Conservation (phyloP, 257 asterid species). For the Salvia miltiorrhiza region DNA sequence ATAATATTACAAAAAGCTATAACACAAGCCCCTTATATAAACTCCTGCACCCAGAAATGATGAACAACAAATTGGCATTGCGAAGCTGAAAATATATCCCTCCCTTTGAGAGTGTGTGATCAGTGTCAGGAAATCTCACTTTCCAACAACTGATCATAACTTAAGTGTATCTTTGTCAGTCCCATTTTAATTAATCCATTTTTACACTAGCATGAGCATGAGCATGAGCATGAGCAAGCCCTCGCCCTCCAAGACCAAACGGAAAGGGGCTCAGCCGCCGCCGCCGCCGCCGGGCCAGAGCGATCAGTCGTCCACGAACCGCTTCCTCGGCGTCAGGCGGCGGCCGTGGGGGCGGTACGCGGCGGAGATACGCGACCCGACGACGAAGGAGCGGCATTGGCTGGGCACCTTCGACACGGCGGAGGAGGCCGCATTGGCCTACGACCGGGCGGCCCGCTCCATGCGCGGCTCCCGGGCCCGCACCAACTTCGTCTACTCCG, state of each 20-base stretch:
- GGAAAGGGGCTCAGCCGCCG: constrained; percentile 25
- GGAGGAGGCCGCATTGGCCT: constrained; percentile 86
- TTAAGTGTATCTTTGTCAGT: constrained; percentile 26
- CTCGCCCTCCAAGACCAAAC: constrained; percentile 52
- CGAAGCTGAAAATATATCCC: not conserved
- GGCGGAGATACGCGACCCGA: constrained; percentile 81
- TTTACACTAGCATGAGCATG: too few species aligned
- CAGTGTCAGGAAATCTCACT: constrained; percentile 40
- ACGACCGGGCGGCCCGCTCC: constrained; percentile 83
- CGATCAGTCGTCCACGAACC: constrained; percentile 24
- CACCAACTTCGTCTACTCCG: constrained; percentile 86
- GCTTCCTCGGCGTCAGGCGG: constrained; percentile 74
- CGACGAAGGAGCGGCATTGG: constrained; percentile 87
- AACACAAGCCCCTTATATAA: constrained; percentile 34
- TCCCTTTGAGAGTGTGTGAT: constrained; percentile 16
- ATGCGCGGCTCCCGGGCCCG: constrained; percentile 71
- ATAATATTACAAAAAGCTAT: too few species aligned
- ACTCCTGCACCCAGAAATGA: constrained; percentile 25
- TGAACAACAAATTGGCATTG: not conserved
- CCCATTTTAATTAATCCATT: not conserved
- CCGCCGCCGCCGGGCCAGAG: constrained; percentile 15
- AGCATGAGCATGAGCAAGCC: constrained; percentile 24
- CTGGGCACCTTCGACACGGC: constrained; percentile 89
- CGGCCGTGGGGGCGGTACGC: constrained; percentile 96
- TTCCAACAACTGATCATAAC: constrained; percentile 19